A percentile compares a stretch with the other conserved stretches of the same genome.
phyloP scores from a whole-genome alignment of 2,329 filamentous ascomycete genomes.

The Neopestalotiopsis sp. region DNA sequence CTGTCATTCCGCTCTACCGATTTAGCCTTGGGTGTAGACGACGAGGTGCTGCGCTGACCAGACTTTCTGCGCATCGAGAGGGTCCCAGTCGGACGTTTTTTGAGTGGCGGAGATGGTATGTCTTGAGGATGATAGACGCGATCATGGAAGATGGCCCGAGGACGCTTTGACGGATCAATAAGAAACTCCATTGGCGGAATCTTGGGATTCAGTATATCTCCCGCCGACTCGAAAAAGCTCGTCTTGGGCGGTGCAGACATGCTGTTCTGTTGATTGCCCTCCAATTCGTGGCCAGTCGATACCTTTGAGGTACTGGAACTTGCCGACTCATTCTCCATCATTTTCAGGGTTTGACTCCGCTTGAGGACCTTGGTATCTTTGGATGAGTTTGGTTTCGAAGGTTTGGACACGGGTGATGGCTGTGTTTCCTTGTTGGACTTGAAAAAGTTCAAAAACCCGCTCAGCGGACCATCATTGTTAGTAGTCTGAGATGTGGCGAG shows the following conservation, averaged over 20 bases:
- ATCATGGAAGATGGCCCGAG: slow-evolving; percentile 95
- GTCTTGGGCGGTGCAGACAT: slow-evolving; percentile 82
- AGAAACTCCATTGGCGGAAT: slow-evolving; percentile 82
- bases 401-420: slow-evolving; percentile 37
- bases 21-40: slow-evolving; percentile 28
- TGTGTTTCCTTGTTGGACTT: slow-evolving; percentile 55
- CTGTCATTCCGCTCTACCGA: slow-evolving; percentile 31
- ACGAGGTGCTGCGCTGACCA: slow-evolving; percentile 27
- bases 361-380: slow-evolving; percentile 76
- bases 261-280: slow-evolving; percentile 44
- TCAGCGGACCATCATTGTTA: slow-evolving; percentile 57
- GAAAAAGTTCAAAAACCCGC: slow-evolving; percentile 76
- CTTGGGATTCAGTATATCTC: slow-evolving; percentile 89
- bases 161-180: slow-evolving; percentile 79
- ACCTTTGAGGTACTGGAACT: slow-evolving; percentile 46
- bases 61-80: slow-evolving; percentile 39
- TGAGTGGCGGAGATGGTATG: slow-evolving; percentile 80
- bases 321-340: slow-evolving; percentile 41
- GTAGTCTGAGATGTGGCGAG: slow-evolving; percentile 33
- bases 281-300: slow-evolving; percentile 55
- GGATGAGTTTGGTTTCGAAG: slow-evolving; percentile 30
- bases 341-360: slow-evolving; percentile 74
- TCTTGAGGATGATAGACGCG: slow-evolving; percentile 92
- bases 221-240: slow-evolving; percentile 92
- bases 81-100: slow-evolving; percentile 50